Percentiles rank a stretch among this genome's conserved stretches.
Evolutionary conservation across 306 rosid species (phyloP).

Genomic region (Aeschynomene evenia): DNA sequence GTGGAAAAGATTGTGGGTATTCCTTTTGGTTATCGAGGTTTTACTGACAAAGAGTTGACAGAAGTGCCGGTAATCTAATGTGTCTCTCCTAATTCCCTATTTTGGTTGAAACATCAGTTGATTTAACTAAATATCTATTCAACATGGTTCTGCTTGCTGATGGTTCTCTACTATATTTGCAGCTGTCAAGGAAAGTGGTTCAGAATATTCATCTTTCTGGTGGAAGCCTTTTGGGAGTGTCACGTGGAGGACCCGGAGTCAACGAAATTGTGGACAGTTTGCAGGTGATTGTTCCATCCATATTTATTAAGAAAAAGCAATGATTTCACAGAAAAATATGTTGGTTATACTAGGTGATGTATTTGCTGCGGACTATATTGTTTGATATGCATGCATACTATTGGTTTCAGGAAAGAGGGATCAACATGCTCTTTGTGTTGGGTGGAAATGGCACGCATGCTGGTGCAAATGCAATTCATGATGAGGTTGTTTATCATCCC

Average conservation of each 20-base stretch:
- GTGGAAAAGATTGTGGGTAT: constrained; percentile 85
- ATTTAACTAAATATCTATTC: background rate
- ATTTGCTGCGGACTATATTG: constrained; percentile 1
- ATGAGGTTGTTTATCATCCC: constrained; percentile 75
- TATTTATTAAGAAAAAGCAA: constrained; percentile 10
- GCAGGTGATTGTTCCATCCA: constrained; percentile 47
- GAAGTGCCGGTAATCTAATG: constrained; percentile 74
- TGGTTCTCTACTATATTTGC: constrained; percentile 28
- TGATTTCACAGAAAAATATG: constrained; percentile 4
- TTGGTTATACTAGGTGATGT: background rate
- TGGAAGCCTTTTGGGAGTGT: constrained; percentile 98
- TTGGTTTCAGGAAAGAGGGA: constrained; percentile 77
- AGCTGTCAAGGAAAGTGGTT: constrained; percentile 91
- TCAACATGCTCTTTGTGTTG: constrained; percentile 93
- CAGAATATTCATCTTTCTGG: constrained; percentile 99
- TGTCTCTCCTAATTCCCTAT: constrained; percentile 27
- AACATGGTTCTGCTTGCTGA: background rate
- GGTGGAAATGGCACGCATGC: constrained; percentile 99
- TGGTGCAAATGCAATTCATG: constrained; percentile 91
- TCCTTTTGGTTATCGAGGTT: constrained; percentile 97
- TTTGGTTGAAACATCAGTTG: background rate
- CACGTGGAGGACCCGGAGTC: constrained; percentile 89
- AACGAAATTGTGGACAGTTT: constrained; percentile 74
- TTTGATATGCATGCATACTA: constrained; percentile 12
- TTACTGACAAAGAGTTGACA: constrained; percentile 63